Evolutionary conservation across 805 yeast genomes (phyloP).

Genomic region (Metschnikowia vanudenii): DNA sequence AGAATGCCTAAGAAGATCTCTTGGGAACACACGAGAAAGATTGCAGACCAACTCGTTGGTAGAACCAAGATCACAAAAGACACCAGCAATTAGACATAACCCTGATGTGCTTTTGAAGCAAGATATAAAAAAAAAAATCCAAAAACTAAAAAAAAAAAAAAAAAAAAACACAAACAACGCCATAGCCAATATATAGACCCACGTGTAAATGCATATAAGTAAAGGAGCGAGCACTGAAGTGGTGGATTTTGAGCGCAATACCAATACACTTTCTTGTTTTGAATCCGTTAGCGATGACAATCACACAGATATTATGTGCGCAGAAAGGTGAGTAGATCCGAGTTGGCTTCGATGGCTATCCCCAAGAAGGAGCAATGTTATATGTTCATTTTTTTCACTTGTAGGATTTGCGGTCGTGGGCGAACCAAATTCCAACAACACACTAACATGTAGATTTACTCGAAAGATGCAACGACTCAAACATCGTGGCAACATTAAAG

Average conservation of each 20-base stretch:
- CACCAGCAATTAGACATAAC: neutral
- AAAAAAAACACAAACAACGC: neutral
- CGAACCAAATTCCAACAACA: neutral
- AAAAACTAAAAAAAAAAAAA: neutral
- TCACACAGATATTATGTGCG: neutral
- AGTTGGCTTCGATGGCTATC: no score
- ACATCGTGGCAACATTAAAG: slow-evolving; percentile 3
- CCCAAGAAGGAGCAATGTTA: no score
- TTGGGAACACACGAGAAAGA: slow-evolving; percentile 74
- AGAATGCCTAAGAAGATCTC: slow-evolving; percentile 89
- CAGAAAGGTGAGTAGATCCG: slow-evolving; percentile 1
- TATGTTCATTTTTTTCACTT: no score
- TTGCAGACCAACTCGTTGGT: slow-evolving; percentile 84
- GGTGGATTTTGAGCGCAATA: no score
- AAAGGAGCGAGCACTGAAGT: neutral
- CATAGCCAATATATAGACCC: neutral
- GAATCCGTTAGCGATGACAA: no score
- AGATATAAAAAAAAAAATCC: no score
- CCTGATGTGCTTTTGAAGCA: neutral
- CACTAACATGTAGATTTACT: slow-evolving; percentile 3
- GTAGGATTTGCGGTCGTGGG: no score
- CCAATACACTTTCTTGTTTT: no score
- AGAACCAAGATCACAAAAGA: slow-evolving; percentile 34
- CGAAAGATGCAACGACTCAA: neutral
- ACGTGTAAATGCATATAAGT: slow-evolving; percentile 2